Evolutionary conservation across 2,329 filamentous ascomycete species (phyloP), one percentile per base, ranked within the genome.

Genomic region (Colletotrichum shisoi): DNA sequence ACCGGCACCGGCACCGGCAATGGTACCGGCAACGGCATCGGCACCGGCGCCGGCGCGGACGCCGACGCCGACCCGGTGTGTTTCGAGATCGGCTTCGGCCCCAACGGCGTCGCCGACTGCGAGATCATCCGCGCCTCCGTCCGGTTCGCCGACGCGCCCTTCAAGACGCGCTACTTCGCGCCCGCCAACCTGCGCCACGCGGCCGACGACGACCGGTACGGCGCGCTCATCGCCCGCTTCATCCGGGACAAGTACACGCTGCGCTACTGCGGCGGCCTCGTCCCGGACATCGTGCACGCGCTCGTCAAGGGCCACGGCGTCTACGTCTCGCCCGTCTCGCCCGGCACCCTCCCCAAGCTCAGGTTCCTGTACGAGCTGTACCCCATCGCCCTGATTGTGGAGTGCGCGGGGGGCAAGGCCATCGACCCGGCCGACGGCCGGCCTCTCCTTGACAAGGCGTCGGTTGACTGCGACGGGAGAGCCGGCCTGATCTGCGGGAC

Each of bases 271-370:
- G 87, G 87, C 0, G 87, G 87, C 0, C 74, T 89, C 3, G 87
- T 89, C 3, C 87, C 87, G 0, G 87, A 89, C 62, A 76, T 89
- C 0, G 82, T 84, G 13, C 87, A 89, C 65, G 81, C 83, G 4
- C 76, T 89, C 8, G 82, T 84, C 67, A 89, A 89, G 74, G 85
- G 86, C 0, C 86, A 89, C 61, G 87, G 87, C 1, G 73, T 89
- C 0, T 89, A 89, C 71, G 72, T 88, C 2, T 86, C 82, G 1
- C 87, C 87, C 0, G 85, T 87, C 5, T 85, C 85, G 1, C 72
- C 69, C 0, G 73, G 72, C 11, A 85, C 82, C 71, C 79, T 78
- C 70, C 84, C 87, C 0, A 89, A 89, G 79, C 74, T 89, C 67
- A 78, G 87, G 40, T 76, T 83, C 7, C 74, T 89, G 34, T 89